Conservation (phyloP, 306 rosid species). For the Oemleria cerasiformis region DNA sequence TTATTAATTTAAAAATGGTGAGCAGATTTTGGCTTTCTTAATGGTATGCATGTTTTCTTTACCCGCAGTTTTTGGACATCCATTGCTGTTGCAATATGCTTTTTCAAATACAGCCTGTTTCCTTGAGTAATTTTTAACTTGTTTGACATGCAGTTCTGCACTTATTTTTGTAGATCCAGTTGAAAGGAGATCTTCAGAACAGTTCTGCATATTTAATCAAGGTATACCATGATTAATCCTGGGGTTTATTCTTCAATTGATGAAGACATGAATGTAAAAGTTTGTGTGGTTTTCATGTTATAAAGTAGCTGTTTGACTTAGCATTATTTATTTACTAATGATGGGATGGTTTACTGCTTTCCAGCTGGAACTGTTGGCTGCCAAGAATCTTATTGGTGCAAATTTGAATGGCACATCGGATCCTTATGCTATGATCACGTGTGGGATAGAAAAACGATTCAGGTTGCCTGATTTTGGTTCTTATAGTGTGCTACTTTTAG, state of each 20-base stretch:
- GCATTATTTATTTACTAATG: conserved; percentile 21
- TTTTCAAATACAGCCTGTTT: conserved; percentile 22
- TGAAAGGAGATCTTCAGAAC: conserved; percentile 59
- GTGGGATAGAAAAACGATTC: conserved; percentile 89
- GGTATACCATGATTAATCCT: conserved; percentile 47
- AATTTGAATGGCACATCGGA: conserved; percentile 96
- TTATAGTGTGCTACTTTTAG: conserved; percentile 5
- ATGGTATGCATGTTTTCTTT: neutral
- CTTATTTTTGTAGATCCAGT: conserved; percentile 72
- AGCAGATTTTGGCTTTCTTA: neutral
- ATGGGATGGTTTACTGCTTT: conserved; percentile 18
- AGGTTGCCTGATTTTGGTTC: conserved; percentile 42
- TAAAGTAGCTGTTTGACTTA: neutral
- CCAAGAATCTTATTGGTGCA: conserved; percentile 90
- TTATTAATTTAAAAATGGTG: neutral
- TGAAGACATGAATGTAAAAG: conserved; percentile 18
- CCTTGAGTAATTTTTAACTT: conserved; percentile 53
- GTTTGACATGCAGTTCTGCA: conserved; percentile 90
- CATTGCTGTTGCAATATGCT: neutral
- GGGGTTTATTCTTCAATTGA: neutral
- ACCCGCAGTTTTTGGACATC: neutral
- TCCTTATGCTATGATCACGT: conserved; percentile 91
- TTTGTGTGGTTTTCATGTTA: neutral
- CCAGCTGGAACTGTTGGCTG: conserved; percentile 95
- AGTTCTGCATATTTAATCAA: conserved; percentile 69